These are phyloP conservation scores for Pholiota adiposa DNA, from an alignment of 1,284 basidiomycete species.

Conservation along the genomic window DNA sequence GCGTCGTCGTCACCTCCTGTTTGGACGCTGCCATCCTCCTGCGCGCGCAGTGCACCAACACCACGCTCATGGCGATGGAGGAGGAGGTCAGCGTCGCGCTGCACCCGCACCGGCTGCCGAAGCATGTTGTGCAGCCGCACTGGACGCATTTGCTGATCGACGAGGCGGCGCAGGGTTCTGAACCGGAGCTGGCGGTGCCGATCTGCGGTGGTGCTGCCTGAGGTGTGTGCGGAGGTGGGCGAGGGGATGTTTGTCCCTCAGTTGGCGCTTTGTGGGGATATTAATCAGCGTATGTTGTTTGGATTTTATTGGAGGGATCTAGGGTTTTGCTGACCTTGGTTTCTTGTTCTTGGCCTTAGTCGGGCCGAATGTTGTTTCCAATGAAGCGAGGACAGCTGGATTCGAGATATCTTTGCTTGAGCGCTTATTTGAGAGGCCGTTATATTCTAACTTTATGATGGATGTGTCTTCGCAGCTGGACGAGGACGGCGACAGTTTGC, in stretches of 20 bases:
- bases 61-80: conserved; percentile 40
- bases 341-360: conserved; percentile 34
- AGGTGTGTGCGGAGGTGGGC: conserved; percentile 12
- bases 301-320: not conserved
- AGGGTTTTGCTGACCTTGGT: not conserved
- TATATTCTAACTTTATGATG: conserved; percentile 35
- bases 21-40: conserved; percentile 46
- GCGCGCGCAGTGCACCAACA: conserved; percentile 46
- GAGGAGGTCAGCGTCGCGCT: conserved; percentile 35
- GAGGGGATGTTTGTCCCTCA: conserved; percentile 37
- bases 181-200: conserved; percentile 49
- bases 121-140: conserved; percentile 40
- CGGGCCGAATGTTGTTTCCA: conserved; percentile 46
- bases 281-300: conserved; percentile 42
- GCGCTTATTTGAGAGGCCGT: conserved; percentile 44
- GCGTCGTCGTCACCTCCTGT: conserved; percentile 47
- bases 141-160: conserved; percentile 54
- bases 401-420: conserved; percentile 52
- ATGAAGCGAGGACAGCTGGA: conserved; percentile 43
- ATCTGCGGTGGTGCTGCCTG: conserved; percentile 45
- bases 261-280: conserved; percentile 49
- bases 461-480: conserved; percentile 7
- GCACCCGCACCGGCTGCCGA: conserved; percentile 38
- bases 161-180: conserved; percentile 52
- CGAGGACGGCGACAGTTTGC: conserved; percentile 20